A percentile compares a stretch with the other conserved stretches of the same genome.
Conservation (phyloP, 495 filamentous ascomycete genomes). For the Lepraria neglecta region DNA sequence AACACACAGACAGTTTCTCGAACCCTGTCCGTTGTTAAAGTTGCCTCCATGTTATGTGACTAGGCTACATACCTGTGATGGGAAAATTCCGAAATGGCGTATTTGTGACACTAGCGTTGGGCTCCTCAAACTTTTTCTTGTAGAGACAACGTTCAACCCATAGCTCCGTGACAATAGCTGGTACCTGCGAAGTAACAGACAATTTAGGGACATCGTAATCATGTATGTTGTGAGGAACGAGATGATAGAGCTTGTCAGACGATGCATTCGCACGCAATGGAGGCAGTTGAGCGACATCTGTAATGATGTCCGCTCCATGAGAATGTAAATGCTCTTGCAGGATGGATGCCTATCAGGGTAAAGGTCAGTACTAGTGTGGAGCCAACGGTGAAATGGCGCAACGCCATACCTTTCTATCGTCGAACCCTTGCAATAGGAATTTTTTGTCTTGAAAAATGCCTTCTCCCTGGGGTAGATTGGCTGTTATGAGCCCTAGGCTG, state of each 20-base stretch:
- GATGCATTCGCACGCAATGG: slow-evolving; percentile 37
- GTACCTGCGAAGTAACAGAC: slow-evolving; percentile 40
- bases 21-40: slow-evolving; percentile 47
- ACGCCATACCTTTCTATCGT: slow-evolving; percentile 43
- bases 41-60: neutral
- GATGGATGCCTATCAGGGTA: slow-evolving; percentile 34
- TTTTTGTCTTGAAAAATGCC: slow-evolving; percentile 49
- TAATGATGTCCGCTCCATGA: slow-evolving; percentile 47
- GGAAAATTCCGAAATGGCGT: slow-evolving; percentile 66
- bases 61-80: slow-evolving; percentile 47
- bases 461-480: slow-evolving; percentile 16
- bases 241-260: slow-evolving; percentile 43
- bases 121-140: slow-evolving; percentile 61
- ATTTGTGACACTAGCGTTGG: slow-evolving; percentile 63
- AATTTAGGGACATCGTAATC: slow-evolving; percentile 36
- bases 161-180: slow-evolving; percentile 71
- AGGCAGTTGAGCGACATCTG: slow-evolving; percentile 38
- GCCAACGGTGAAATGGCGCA: neutral
- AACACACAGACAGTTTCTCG: slow-evolving; percentile 59
- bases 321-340: slow-evolving; percentile 48
- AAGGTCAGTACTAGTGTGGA: neutral
- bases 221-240: slow-evolving; percentile 49
- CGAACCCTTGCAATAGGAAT: slow-evolving; percentile 65
- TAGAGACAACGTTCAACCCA: slow-evolving; percentile 87
- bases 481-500: neutral